Base-by-base conservation (phyloP, 2,329 filamentous ascomycete species). In the Xylariaceae sp. region DNA sequence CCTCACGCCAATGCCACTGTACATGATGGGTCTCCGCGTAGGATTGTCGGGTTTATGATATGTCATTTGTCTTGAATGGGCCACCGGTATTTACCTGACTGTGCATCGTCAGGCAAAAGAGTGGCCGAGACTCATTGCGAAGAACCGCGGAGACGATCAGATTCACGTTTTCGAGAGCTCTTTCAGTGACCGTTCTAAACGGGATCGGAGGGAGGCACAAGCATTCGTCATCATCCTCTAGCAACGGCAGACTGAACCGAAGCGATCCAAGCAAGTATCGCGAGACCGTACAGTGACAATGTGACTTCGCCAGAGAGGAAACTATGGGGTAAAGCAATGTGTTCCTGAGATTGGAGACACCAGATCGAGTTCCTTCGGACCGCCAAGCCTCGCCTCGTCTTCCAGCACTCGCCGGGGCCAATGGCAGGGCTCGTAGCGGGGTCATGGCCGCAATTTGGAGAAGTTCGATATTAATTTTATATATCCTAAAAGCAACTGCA, bases 401-500 rank as follows among this genome's bases (percentile, higher is more conserved):
- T 54, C 52, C 54, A 55, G 52, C 54, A 47, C 49, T 49, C 40
- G 43, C 42, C 38, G 16, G 13, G 39, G 41, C 32, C 38, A 48
- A 36, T 36, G 39, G 42, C 34, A 26, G 22, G 22, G 22, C 22
- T 6, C 6, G 36, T 36, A 42, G 48, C 49, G 48, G 48, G 48
- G 44, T 41, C 17, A 34, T 36, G 39, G 39, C 29, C 42, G 29
- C 22, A 38, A 35, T 42, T 46, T 42, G 42, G 50, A 41, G 42
- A 44, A 46, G 45, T 43, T 45, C 48, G 49, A 47, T 48, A 50
- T 48, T 49, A 50, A 48, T 43, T 49, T 29, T 43, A 44, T 51
- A 56, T 56, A 56, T 57, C 51, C 55, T 56, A 56, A 57, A 56
- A 52, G 52, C 51, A 50, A 56, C 52, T 49, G 52, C 52, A 48